phyloP scores from a whole-genome alignment of 148 eudicot species.

The Vaccinium darrowii region DNA sequence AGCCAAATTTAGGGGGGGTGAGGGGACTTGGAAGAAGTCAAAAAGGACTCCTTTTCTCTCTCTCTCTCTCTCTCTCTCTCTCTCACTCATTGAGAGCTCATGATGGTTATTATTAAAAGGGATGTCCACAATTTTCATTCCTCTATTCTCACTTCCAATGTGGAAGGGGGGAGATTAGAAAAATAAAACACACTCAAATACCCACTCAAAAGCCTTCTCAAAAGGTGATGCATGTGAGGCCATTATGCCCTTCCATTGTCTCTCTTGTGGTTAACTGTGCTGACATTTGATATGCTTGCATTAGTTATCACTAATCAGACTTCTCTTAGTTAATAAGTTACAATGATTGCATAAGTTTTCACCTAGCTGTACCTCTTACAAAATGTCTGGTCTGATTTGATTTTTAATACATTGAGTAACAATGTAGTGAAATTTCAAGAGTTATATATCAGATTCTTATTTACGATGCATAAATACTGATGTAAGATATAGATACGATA shows the following conservation, averaged over 20 bases:
- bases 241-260: constrained; percentile 27
- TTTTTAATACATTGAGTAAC: neutral
- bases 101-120: constrained; percentile 30
- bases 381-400: neutral
- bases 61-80: constrained; percentile 11
- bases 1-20: constrained; percentile 15
- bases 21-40: constrained; percentile 8
- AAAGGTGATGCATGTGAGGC: constrained; percentile 22
- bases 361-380: neutral
- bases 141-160: constrained; percentile 25
- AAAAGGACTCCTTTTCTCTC: constrained; percentile 4
- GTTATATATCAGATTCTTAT: neutral
- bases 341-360: neutral
- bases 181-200: constrained; percentile 15
- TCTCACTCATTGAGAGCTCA: constrained; percentile 25
- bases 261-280: constrained; percentile 24
- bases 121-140: constrained; percentile 20
- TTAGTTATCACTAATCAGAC: neutral
- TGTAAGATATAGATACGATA: neutral
- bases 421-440: neutral
- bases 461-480: neutral
- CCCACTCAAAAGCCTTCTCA: constrained; percentile 19
- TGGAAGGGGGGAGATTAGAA: neutral
- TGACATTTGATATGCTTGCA: neutral
- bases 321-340: constrained; percentile 14